Evolutionary conservation across 257 asterid species (phyloP), one percentile per base, ranked within the genome.

Genomic region (Solanum pennellii): DNA sequence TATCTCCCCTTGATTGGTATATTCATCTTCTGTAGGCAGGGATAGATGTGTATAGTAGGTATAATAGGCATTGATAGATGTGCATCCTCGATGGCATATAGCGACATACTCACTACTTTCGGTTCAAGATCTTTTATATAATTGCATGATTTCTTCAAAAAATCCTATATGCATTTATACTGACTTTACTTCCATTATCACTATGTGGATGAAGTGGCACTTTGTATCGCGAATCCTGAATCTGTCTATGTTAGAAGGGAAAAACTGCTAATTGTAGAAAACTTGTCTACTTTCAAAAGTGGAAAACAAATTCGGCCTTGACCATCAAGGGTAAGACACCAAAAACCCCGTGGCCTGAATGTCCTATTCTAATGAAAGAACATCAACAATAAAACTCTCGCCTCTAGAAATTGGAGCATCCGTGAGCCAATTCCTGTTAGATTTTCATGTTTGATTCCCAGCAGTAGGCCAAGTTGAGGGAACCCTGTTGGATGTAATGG

Each of bases 401-500:
- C 84, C 42, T 79, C 2, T 5, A 31, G 84, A 79, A 79, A 45
- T 79, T 79, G 84, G 66, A 79, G 85, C 31, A 49, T 82, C 31
- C 49, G 85, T 25, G 4, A 82, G 69, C 69, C 69, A 49, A 82
- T 47, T 18, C 68, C 69, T 31, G 20, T 16, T 31, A 49, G 69
- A 82, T 49, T 37, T 76, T 21, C 85, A n/a, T 41, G 20, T 23
- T 87, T 74, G 85, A 74, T 83, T 83, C 31, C 90, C 86, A 27
- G 89, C 45, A 49, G 86, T 42, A 41, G 83, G 76, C 98, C 96
- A 93, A 27, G 90, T 83, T 0, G 96, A 89, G 21, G 97, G 94
- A 80, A 87, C 62, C 87, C 96, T 89, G 91, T 82, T 65, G 87
- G 96, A 92, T 86, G 44, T 89, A 35, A 89, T 71, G 76, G 91